Evolutionary conservation across 495 filamentous ascomycete species (phyloP).

Genomic region (Podospora bellae-mahoneyi): DNA sequence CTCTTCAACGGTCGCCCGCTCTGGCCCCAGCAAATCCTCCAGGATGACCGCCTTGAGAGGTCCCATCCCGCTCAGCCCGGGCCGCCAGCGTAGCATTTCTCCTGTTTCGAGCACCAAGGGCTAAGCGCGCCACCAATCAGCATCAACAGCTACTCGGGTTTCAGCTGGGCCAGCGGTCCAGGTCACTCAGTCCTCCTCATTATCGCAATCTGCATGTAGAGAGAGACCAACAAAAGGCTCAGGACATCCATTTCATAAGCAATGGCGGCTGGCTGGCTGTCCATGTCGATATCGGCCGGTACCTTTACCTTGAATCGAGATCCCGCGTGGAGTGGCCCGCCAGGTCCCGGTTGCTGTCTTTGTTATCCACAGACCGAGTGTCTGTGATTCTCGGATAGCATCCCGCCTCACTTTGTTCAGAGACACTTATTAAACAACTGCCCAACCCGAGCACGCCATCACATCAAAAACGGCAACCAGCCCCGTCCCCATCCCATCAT

Average conservation of each 20-base stretch:
- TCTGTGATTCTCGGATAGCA: neutral
- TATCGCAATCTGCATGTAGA: slow-evolving; percentile 1
- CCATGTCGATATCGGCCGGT: neutral
- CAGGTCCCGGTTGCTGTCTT: neutral
- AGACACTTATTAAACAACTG: neutral
- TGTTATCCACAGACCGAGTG: neutral
- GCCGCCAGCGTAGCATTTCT: slow-evolving; percentile 26
- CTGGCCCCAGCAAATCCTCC: neutral
- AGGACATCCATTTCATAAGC: neutral
- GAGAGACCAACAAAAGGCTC: neutral
- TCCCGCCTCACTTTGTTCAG: neutral
- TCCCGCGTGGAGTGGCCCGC: neutral
- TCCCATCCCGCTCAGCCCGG: neutral
- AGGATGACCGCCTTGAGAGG: neutral
- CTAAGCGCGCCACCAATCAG: slow-evolving; percentile 25
- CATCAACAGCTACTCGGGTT: slow-evolving; percentile 10
- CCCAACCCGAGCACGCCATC: slow-evolving; percentile 1
- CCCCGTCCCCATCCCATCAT: neutral
- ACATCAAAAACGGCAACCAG: neutral
- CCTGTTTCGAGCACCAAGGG: slow-evolving; percentile 29
- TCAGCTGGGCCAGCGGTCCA: slow-evolving; percentile 11
- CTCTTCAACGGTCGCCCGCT: slow-evolving; percentile 10
- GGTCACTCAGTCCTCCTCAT: slow-evolving; percentile 14
- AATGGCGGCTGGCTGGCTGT: neutral
- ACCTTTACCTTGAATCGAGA: neutral